Evolutionary conservation across 352 stramenopile genomes (phyloP), one percentile per base, ranked within the genome.

Genomic region (Phytophthora tubulina): DNA sequence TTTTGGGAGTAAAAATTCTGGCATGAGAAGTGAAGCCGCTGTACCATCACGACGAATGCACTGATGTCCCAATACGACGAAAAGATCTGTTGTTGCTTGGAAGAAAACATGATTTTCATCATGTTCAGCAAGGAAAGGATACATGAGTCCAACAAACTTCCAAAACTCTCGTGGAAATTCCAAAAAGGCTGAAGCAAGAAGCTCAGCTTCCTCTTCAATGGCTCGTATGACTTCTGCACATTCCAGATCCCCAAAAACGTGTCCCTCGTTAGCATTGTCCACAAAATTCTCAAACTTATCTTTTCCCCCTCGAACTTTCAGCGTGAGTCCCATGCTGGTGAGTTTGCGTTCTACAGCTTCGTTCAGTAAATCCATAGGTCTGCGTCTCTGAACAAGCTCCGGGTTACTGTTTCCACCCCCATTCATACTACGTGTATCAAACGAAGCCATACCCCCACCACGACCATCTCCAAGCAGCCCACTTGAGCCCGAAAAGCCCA

Each of bases 161-260:
- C 88, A 96, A 59, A 96, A 97, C 3, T 97, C 88, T 53, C 81
- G 82, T 13, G 91, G 90, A 32, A 85, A 93, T 11, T 95, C 87
- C 14, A 96, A 61, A 38, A 92, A 91, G 6, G 85, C 75, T 3
- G 80, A 52, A 0, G 86, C 78, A 7, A 97, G 73, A n/a, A 90
- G 52, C 10, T 88, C 77, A 7, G 66, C 62, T 32, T 85, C 81
- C 21, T 92, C 79, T n/a, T 82, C 54, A 3, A 94, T 56, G 9
- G 73, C 67, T 31, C 53, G 54, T 17, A 92, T 49, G 11, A 95
- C 51, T 5, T 78, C 65, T 1, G 45, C 75, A 41, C 52, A 72
- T 10, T 89, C 73, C 7, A 72, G 30, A 33, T 91, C 80, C n/a
- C 63, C 63, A 9, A 90, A 66, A 35, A 71, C 42, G 3, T 76